These are phyloP conservation scores for Phytophthora cactorum DNA, from an alignment of 352 stramenopile genomes.

Conservation along the genomic window DNA sequence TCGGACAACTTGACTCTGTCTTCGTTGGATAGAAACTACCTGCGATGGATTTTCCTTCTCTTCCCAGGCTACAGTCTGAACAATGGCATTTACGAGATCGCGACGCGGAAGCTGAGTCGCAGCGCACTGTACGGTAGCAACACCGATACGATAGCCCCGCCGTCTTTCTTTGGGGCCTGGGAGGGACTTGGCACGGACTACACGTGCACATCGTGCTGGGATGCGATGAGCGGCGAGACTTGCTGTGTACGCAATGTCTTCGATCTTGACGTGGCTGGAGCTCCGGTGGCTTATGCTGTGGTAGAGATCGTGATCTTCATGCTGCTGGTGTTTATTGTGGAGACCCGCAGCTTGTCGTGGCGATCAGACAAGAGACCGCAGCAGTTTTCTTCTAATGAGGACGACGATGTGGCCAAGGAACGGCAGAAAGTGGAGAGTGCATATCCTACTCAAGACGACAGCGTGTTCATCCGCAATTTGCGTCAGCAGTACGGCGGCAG, in stretches of 20 bases:
- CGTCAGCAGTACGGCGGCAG: slow-evolving; percentile 47
- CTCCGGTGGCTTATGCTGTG: slow-evolving; percentile 55
- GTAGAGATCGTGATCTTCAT: slow-evolving; percentile 63
- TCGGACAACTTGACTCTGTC: slow-evolving; percentile 57
- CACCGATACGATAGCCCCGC: slow-evolving; percentile 30
- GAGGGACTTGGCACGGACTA: slow-evolving; percentile 49
- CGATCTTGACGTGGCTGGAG: slow-evolving; percentile 62
- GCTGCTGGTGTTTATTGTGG: slow-evolving; percentile 48
- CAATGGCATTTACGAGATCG: slow-evolving; percentile 75
- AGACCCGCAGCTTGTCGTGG: slow-evolving; percentile 43
- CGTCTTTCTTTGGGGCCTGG: slow-evolving; percentile 68
- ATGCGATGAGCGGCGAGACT: slow-evolving; percentile 21
- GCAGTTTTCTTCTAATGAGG: slow-evolving; percentile 26
- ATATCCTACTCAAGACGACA: slow-evolving; percentile 25
- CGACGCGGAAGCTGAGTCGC: slow-evolving; percentile 71
- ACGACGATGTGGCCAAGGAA: slow-evolving; percentile 57
- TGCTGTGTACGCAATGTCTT: slow-evolving; percentile 65
- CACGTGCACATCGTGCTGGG: slow-evolving; percentile 62
- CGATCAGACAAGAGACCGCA: slow-evolving; percentile 19
- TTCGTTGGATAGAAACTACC: slow-evolving; percentile 67
- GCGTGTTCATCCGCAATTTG: slow-evolving; percentile 56
- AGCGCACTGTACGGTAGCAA: slow-evolving; percentile 44
- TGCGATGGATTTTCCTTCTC: slow-evolving; percentile 76
- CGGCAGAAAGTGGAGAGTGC: slow-evolving; percentile 38
- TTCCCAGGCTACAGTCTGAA: slow-evolving; percentile 78